Conservation (phyloP, 2,329 filamentous ascomycete genomes). For the Pseudocercospora pini-densiflorae region DNA sequence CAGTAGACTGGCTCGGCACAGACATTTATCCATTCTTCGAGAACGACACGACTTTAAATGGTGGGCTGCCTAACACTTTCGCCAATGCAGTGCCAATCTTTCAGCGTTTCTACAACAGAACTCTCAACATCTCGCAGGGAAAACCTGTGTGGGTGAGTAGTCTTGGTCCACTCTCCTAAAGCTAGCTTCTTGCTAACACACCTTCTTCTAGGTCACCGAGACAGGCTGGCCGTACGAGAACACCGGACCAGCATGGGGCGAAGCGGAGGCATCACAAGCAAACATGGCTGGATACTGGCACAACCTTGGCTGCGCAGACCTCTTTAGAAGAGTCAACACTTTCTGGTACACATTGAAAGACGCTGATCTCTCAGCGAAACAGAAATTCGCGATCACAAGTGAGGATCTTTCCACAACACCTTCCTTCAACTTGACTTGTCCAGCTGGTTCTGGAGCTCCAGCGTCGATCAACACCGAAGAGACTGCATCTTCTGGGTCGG, state of each 20-base stretch:
- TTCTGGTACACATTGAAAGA: conserved; percentile 69
- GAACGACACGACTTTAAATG: conserved; percentile 55
- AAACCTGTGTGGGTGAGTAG: conserved; percentile 73
- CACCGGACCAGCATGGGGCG: conserved; percentile 62
- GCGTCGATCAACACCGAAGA: background rate
- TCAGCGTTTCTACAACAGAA: conserved; percentile 65
- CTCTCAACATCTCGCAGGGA: conserved; percentile 61
- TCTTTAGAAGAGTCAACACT: conserved; percentile 63
- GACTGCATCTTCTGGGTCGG: background rate
- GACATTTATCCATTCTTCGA: conserved; percentile 87
- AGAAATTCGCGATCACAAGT: conserved; percentile 18
- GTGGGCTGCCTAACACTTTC: conserved; percentile 60
- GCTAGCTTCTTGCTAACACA: no score
- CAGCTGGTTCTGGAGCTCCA: background rate
- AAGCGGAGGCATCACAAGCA: conserved; percentile 64
- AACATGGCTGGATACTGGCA: conserved; percentile 84
- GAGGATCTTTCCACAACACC: background rate
- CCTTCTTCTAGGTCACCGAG: conserved; percentile 61
- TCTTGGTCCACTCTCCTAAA: background rate
- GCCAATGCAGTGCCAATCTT: conserved; percentile 70
- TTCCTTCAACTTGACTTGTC: background rate
- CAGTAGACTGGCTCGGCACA: conserved; percentile 77
- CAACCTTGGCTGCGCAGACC: conserved; percentile 68
- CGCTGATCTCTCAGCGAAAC: conserved; percentile 10
- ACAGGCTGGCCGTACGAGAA: conserved; percentile 78